Evolutionary conservation across 1,139 yeast genomes (phyloP).

Genomic region (Saccharomyces hybrid): DNA sequence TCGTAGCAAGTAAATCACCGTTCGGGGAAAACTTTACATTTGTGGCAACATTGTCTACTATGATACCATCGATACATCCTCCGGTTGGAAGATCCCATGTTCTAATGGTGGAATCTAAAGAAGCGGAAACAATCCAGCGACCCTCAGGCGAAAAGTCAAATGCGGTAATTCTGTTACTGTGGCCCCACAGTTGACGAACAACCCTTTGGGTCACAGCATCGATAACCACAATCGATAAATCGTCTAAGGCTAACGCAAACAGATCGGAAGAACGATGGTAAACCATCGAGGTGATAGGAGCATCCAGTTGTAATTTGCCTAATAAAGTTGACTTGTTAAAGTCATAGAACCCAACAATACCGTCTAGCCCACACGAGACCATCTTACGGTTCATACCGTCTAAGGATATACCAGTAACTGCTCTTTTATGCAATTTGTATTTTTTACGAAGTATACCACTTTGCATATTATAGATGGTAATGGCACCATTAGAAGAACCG

Average conservation of each 20-base stretch:
- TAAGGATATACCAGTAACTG: slow-evolving; percentile 82
- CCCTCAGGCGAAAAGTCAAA: slow-evolving; percentile 93
- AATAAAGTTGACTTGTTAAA: slow-evolving; percentile 64
- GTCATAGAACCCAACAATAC: slow-evolving; percentile 79
- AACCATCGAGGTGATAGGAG: slow-evolving; percentile 71
- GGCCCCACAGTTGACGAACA: slow-evolving; percentile 87
- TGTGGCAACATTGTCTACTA: slow-evolving; percentile 71
- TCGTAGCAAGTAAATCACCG: slow-evolving; percentile 87
- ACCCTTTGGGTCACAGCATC: slow-evolving; percentile 75
- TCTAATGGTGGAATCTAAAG: slow-evolving; percentile 80
- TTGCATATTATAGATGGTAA: slow-evolving; percentile 83
- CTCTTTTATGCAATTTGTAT: slow-evolving; percentile 58
- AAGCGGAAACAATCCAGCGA: slow-evolving; percentile 83
- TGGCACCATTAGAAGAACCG: slow-evolving; percentile 88
- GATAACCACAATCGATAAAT: slow-evolving; percentile 71
- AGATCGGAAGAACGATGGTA: slow-evolving; percentile 79
- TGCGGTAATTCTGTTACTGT: slow-evolving; percentile 78
- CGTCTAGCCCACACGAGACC: slow-evolving; percentile 86
- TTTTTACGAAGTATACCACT: slow-evolving; percentile 72
- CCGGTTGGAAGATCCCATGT: slow-evolving; percentile 99
- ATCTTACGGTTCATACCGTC: slow-evolving; percentile 85
- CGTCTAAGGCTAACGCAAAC: slow-evolving; percentile 80
- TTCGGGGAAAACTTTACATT: slow-evolving; percentile 73
- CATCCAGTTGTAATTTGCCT: slow-evolving; percentile 59
- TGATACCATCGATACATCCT: slow-evolving; percentile 89